These are phyloP conservation scores for Dovyalis caffra DNA, from an alignment of 345 rosid species.

Conservation along the genomic window DNA sequence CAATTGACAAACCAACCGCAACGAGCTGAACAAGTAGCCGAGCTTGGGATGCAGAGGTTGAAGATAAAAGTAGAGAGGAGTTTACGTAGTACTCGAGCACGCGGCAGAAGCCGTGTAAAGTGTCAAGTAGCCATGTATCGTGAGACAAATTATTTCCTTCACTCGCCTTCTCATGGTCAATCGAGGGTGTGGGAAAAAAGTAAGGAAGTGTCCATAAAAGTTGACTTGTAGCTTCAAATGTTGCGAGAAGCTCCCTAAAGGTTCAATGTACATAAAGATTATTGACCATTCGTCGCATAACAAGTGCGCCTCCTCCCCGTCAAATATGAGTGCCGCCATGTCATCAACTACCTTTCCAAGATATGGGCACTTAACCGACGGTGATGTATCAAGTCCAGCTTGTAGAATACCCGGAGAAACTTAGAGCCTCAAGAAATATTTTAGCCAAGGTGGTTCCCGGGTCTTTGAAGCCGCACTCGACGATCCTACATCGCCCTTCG, in stretches of 20 bases:
- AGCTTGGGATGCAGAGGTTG: constrained; percentile 71
- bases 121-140: constrained; percentile 73
- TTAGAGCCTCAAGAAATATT: constrained; percentile 77
- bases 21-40: constrained; percentile 90
- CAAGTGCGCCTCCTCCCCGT: constrained; percentile 78
- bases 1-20: constrained; percentile 83
- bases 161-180: constrained; percentile 63
- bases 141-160: constrained; percentile 67
- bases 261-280: constrained; percentile 91
- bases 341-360: constrained; percentile 93
- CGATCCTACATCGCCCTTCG: constrained; percentile 82
- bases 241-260: constrained; percentile 80
- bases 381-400: constrained; percentile 55
- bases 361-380: constrained; percentile 85
- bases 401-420: constrained; percentile 69
- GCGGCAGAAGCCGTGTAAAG: constrained; percentile 76
- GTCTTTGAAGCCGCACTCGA: constrained; percentile 77
- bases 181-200: constrained; percentile 44
- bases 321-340: constrained; percentile 72
- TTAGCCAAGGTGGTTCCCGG: constrained; percentile 79
- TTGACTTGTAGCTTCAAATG: constrained; percentile 96
- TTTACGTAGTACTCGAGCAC: constrained; percentile 85
- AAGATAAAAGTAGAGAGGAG: constrained; percentile 62
- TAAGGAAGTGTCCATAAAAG: constrained; percentile 75
- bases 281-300: constrained; percentile 80